Conservation (phyloP, 2,329 filamentous ascomycete species). For the Arachnopeziza araneosa region DNA sequence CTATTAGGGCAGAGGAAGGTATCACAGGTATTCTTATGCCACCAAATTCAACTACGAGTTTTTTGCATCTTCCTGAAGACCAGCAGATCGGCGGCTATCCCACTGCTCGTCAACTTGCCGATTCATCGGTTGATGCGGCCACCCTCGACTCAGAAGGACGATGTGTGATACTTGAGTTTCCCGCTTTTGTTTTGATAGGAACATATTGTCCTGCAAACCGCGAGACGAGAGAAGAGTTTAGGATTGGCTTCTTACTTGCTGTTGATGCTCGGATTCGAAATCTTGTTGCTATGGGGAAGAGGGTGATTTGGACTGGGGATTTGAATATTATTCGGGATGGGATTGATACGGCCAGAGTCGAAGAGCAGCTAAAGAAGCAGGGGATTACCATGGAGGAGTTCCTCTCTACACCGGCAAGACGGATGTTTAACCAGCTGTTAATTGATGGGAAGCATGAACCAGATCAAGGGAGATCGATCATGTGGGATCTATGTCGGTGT, state of each 20-base stretch:
- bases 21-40: conserved; percentile 74
- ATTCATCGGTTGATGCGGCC: conserved; percentile 59
- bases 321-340: conserved; percentile 65
- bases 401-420: conserved; percentile 63
- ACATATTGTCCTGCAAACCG: conserved; percentile 89
- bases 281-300: conserved; percentile 71
- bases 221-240: conserved; percentile 76
- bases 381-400: conserved; percentile 65
- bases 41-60: conserved; percentile 64
- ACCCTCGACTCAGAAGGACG: conserved; percentile 85
- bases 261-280: conserved; percentile 84
- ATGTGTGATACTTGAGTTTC: conserved; percentile 87
- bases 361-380: conserved; percentile 67
- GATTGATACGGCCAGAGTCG: conserved; percentile 70
- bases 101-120: conserved; percentile 57
- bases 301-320: conserved; percentile 81
- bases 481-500: conserved; percentile 78
- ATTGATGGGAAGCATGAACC: conserved; percentile 61
- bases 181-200: conserved; percentile 87
- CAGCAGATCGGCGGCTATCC: conserved; percentile 89
- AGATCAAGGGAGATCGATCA: conserved; percentile 64
- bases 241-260: conserved; percentile 70
- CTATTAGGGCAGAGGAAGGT: conserved; percentile 91
- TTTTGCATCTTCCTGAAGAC: conserved; percentile 66
- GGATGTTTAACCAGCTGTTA: conserved; percentile 82